phyloP scores from a whole-genome alignment of 208 protist genomes.

The Trypanosoma theileri region DNA sequence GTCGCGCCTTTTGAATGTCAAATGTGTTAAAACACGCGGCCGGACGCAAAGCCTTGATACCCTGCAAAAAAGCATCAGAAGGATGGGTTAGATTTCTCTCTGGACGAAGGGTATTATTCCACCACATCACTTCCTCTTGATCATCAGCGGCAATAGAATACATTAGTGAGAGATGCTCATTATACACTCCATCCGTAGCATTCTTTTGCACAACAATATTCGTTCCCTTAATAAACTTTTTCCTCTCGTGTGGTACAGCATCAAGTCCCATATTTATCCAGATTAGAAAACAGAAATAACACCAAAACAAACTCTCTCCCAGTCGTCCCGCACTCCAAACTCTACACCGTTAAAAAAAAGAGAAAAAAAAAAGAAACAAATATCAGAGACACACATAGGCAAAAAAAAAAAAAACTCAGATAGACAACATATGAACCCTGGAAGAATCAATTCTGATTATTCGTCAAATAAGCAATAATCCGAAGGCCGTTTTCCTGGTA shows the following conservation, averaged over 20 bases:
- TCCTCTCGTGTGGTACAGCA: conserved; percentile 19
- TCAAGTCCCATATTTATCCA: conserved; percentile 6
- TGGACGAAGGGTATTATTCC: conserved; percentile 62
- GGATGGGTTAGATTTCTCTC: conserved; percentile 73
- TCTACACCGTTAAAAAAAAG: too few relatives aligned
- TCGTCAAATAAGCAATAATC: too few relatives aligned
- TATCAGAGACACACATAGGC: too few relatives aligned
- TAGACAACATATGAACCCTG: too few relatives aligned
- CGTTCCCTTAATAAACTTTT: conserved; percentile 71
- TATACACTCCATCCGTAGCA: conserved; percentile 38
- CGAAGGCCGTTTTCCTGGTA: too few relatives aligned
- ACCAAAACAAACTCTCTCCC: too few relatives aligned
- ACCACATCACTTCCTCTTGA: conserved; percentile 66
- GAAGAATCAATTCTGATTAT: too few relatives aligned
- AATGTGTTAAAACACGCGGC: conserved; percentile 79
- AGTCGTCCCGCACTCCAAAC: conserved; percentile 1
- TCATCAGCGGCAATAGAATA: conserved; percentile 70
- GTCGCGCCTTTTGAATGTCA: conserved; percentile 66
- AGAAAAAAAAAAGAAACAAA: conserved; percentile 6
- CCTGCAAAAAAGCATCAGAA: conserved; percentile 64
- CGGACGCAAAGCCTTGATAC: conserved; percentile 73
- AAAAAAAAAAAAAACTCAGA: conserved; percentile 9
- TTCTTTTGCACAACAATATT: conserved; percentile 74
- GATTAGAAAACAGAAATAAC: too few relatives aligned
- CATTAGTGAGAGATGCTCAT: conserved; percentile 43